A percentile compares a stretch with the other conserved stretches of the same genome.
These are phyloP conservation scores for Strobilomyces confusus DNA, from an alignment of 768 basidiomycete species.

Conservation along the genomic window DNA sequence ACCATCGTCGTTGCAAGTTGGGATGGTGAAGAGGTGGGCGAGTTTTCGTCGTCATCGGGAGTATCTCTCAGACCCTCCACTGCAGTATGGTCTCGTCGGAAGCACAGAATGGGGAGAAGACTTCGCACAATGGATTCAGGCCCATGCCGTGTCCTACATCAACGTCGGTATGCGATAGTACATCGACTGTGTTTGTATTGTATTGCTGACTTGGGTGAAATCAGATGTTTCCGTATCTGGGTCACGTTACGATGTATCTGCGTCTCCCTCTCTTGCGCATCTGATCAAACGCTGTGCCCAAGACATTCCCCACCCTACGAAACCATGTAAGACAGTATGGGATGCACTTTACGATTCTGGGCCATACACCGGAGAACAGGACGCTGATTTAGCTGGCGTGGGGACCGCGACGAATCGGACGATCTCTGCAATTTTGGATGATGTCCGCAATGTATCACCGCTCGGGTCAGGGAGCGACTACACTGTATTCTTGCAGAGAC, in stretches of 20 bases:
- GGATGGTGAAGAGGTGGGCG: conserved; percentile 66
- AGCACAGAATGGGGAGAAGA: conserved; percentile 95
- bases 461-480: conserved; percentile 86
- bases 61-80: not conserved
- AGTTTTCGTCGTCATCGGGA: not conserved
- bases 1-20: conserved; percentile 73
- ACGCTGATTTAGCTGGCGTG: conserved; percentile 39
- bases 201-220: conserved; percentile 2
- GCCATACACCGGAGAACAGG: conserved; percentile 40
- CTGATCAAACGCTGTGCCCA: conserved; percentile 51
- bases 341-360: conserved; percentile 55
- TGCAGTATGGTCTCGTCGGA: conserved; percentile 68
- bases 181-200: not conserved
- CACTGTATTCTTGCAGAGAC: conserved; percentile 84
- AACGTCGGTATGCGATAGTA: conserved; percentile 54
- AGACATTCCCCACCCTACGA: conserved; percentile 54
- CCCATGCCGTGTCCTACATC: conserved; percentile 80
- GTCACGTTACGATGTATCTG: conserved; percentile 45
- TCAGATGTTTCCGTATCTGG: conserved; percentile 52
- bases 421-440: conserved; percentile 14
- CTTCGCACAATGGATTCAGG: conserved; percentile 73
- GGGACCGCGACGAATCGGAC: conserved; percentile 36
- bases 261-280: conserved; percentile 65
- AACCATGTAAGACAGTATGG: conserved; percentile 51
- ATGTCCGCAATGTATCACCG: conserved; percentile 44